phyloP scores from a whole-genome alignment of 352 stramenopile genomes.

The Globisporangium apiculatum region DNA sequence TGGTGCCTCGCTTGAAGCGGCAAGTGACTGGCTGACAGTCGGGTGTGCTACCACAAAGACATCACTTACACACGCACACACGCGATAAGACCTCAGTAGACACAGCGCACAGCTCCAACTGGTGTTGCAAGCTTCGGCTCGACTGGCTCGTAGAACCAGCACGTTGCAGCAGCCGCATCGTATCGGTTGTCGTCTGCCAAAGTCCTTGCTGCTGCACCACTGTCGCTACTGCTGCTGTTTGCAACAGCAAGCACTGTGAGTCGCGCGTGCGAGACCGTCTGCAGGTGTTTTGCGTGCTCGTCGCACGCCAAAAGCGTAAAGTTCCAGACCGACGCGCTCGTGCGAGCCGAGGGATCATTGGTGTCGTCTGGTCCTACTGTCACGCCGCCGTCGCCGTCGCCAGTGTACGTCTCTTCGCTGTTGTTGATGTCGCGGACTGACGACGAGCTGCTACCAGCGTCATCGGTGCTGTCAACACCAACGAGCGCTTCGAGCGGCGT shows the following conservation, averaged over 20 bases:
- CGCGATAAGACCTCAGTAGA: background rate
- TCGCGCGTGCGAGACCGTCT: background rate
- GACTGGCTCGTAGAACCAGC: conserved; percentile 13
- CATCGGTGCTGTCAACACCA: background rate
- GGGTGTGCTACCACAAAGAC: too few species aligned
- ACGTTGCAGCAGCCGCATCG: conserved; percentile 6
- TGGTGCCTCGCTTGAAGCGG: too few species aligned
- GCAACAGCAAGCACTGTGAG: background rate
- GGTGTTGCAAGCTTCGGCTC: background rate
- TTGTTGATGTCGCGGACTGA: background rate
- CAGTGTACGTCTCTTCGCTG: background rate
- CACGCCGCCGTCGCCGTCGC: background rate
- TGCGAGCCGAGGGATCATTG: background rate
- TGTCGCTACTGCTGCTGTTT: conserved; percentile 1
- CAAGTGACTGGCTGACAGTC: too few species aligned
- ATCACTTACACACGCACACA: too few species aligned
- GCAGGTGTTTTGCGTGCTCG: conserved; percentile 3
- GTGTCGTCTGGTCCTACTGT: background rate
- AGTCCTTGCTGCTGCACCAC: background rate
- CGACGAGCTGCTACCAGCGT: background rate
- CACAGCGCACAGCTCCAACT: conserved; percentile 7
- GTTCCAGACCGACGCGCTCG: conserved; percentile 9
- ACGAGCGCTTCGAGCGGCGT: conserved; percentile 11
- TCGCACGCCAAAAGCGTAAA: conserved; percentile 14
- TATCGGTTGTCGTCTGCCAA: background rate